These are phyloP conservation scores for Ricinus communis DNA, from an alignment of 345 rosid genomes.

Conservation along the genomic window DNA sequence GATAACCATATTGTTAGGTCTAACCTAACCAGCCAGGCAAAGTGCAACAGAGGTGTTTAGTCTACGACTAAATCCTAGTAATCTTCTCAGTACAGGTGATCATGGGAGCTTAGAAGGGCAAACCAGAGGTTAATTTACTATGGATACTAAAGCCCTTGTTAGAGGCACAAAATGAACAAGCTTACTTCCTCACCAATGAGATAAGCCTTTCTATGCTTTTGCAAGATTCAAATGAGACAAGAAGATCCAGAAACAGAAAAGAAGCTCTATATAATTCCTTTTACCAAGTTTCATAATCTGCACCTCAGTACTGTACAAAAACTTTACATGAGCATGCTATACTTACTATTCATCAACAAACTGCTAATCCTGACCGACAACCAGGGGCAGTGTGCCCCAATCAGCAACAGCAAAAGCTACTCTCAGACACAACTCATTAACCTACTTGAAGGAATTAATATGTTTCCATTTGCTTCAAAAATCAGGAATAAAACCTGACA, in stretches of 20 bases:
- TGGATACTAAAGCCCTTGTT: not conserved
- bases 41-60: not conserved
- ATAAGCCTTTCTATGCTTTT: not conserved
- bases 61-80: not conserved
- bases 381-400: no score
- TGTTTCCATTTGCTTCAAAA: not conserved
- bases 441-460: not conserved
- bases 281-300: not conserved
- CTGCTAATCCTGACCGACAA: not conserved
- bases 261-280: not conserved
- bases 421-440: not conserved
- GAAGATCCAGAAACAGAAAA: not conserved
- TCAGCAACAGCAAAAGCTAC: not conserved
- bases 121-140: not conserved
- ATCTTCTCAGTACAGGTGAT: not conserved
- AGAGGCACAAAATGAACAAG: not conserved
- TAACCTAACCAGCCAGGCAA: not conserved
- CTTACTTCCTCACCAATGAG: not conserved
- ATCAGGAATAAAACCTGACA: not conserved
- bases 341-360: not conserved
- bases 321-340: not conserved
- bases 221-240: not conserved
- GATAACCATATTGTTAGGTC: not conserved
- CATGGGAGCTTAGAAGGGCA: not conserved
- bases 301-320: not conserved